phyloP scores from a whole-genome alignment of 192 early-diverging fungal species.

The Rhizophlyctis rosea region DNA sequence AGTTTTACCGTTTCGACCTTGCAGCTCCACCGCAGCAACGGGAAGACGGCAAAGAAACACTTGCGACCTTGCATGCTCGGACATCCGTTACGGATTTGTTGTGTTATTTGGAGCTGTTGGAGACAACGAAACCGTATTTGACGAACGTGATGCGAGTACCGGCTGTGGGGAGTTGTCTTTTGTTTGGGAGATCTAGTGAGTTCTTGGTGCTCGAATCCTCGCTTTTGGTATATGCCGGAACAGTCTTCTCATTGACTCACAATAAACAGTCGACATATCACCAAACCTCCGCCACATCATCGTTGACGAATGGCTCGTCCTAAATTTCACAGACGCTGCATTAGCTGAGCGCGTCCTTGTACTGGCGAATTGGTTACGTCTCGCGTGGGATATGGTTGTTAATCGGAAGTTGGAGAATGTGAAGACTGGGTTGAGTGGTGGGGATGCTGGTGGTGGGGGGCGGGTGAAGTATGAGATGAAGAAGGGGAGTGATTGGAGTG shows the following conservation, averaged over 20 bases:
- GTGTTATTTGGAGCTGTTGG: constrained; percentile 60
- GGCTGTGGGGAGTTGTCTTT: constrained; percentile 50
- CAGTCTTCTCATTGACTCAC: background rate
- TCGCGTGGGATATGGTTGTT: constrained; percentile 40
- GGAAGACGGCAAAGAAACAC: constrained; percentile 33
- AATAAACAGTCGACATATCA: constrained; percentile 53
- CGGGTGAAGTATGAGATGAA: background rate
- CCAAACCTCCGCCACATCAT: constrained; percentile 52
- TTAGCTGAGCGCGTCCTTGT: constrained; percentile 41
- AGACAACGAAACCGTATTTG: constrained; percentile 67
- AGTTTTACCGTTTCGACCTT: background rate
- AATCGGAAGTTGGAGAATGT: constrained; percentile 17
- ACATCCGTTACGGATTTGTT: constrained; percentile 47
- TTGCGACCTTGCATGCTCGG: constrained; percentile 31
- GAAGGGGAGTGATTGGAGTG: constrained; percentile 25
- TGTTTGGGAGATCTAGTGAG: constrained; percentile 60
- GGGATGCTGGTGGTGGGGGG: too few relatives aligned
- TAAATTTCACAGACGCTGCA: constrained; percentile 42
- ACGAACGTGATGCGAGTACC: constrained; percentile 58
- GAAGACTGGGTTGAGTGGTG: too few relatives aligned
- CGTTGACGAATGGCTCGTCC: constrained; percentile 55
- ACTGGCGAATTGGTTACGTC: constrained; percentile 48
- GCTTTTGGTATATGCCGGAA: background rate
- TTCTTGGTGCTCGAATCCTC: background rate
- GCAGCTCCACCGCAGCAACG: constrained; percentile 17